Percentiles rank a stretch among this genome's conserved stretches.
Conservation (phyloP, 768 basidiomycete genomes). For the Boletus subparvulus region DNA sequence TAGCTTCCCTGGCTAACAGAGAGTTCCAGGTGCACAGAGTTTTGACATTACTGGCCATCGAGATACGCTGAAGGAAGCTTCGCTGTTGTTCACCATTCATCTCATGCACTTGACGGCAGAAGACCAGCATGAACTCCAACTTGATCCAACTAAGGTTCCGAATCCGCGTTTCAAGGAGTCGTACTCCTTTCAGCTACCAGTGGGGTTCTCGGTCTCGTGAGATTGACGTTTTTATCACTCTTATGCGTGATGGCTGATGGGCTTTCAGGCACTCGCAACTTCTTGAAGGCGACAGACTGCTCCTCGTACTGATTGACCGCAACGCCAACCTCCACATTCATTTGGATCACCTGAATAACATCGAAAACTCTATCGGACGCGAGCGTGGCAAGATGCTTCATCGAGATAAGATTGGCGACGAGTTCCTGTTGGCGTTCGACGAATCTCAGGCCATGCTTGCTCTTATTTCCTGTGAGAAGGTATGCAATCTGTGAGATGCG, state of each 20-base stretch:
- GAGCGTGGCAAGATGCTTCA: conserved; percentile 36
- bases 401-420: conserved; percentile 47
- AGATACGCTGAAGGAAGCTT: conserved; percentile 21
- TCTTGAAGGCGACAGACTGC: conserved; percentile 38
- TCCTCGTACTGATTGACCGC: conserved; percentile 41
- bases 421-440: conserved; percentile 49
- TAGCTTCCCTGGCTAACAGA: not conserved
- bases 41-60: conserved; percentile 20
- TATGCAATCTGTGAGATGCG: conserved; percentile 10
- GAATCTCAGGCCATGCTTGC: conserved; percentile 50
- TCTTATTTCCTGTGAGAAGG: conserved; percentile 45
- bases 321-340: conserved; percentile 36
- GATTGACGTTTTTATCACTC: not conserved
- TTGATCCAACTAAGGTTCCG: conserved; percentile 21
- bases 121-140: conserved; percentile 31
- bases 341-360: conserved; percentile 34
- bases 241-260: not conserved
- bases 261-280: conserved; percentile 39
- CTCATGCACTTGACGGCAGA: conserved; percentile 30
- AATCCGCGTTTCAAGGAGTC: conserved; percentile 27
- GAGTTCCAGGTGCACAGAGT: conserved; percentile 9
- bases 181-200: conserved; percentile 24
- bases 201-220: conserved; percentile 27
- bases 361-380: conserved; percentile 37
- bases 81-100: conserved; percentile 26